Evolutionary conservation across 805 yeast species (phyloP).

Genomic region (Barnettozyma californica): DNA sequence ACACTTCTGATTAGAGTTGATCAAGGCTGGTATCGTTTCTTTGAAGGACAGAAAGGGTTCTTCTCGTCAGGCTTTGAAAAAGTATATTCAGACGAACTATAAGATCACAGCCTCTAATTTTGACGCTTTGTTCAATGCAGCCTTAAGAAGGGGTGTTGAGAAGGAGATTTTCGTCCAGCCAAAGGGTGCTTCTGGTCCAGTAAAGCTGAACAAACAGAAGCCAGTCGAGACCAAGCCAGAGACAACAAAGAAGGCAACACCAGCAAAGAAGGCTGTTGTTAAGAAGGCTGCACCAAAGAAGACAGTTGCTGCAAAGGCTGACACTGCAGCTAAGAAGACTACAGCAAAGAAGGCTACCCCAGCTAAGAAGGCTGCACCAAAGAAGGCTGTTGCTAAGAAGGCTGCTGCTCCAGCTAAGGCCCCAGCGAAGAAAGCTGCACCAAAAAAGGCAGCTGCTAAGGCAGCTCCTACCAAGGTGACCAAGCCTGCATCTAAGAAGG

Average conservation of each 20-base stretch:
- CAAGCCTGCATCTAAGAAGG: constrained; percentile 21
- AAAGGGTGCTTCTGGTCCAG: constrained; percentile 86
- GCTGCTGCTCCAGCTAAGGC: constrained; percentile 12
- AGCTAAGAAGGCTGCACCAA: constrained; percentile 26
- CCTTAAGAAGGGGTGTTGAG: constrained; percentile 76
- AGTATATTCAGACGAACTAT: constrained; percentile 63
- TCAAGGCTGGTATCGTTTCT: constrained; percentile 55
- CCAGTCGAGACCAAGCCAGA: constrained; percentile 21
- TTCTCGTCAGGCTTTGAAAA: constrained; percentile 82
- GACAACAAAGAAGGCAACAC: constrained; percentile 22
- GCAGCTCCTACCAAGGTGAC: constrained; percentile 22
- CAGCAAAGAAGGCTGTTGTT: constrained; percentile 18
- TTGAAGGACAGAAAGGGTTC: constrained; percentile 81
- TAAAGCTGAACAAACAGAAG: constrained; percentile 44
- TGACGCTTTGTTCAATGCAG: constrained; percentile 70
- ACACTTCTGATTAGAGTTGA: constrained; percentile 22
- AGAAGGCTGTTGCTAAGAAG: constrained; percentile 22
- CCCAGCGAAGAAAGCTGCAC: constrained; percentile 17
- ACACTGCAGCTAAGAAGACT: constrained; percentile 14
- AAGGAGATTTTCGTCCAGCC: constrained; percentile 77
- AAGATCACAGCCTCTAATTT: constrained; percentile 57
- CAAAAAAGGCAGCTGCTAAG: constrained; percentile 11
- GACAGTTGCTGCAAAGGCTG: constrained; percentile 14
- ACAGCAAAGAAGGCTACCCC: constrained; percentile 19
- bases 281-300: constrained; percentile 20